phyloP scores from a whole-genome alignment of 306 rosid species.

The Hippophae gyantsensis region DNA sequence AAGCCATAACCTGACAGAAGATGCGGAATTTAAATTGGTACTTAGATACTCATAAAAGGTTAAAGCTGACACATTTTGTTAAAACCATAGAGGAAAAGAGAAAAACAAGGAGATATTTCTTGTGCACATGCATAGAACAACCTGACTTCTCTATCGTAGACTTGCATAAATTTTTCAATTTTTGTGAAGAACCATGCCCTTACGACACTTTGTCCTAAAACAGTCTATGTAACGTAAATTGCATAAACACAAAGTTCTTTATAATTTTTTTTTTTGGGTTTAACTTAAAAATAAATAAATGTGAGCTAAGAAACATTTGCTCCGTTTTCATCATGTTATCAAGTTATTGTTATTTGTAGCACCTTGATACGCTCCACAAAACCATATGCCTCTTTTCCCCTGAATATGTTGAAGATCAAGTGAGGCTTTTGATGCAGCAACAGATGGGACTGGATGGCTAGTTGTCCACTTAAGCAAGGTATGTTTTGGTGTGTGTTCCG shows the following conservation, averaged over 20 bases:
- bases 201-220: too few relatives aligned
- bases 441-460: constrained; percentile 80
- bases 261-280: too few relatives aligned
- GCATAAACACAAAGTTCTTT: too few relatives aligned
- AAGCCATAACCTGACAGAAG: constrained; percentile 76
- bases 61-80: not conserved
- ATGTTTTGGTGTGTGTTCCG: constrained; percentile 52
- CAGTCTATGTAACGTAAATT: too few relatives aligned
- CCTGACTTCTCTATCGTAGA: too few relatives aligned
- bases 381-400: constrained; percentile 90
- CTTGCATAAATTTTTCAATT: too few relatives aligned
- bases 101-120: too few relatives aligned
- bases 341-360: not conserved
- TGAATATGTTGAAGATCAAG: constrained; percentile 54
- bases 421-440: constrained; percentile 73
- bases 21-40: not conserved
- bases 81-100: not conserved
- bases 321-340: not conserved
- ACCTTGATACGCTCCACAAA: constrained; percentile 88
- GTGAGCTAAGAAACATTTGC: not conserved
- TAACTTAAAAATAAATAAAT: too few relatives aligned
- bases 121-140: too few relatives aligned
- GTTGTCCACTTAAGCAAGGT: constrained; percentile 67
- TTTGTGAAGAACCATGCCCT: too few relatives aligned
- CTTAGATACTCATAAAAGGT: constrained; percentile 8